phyloP scores from a whole-genome alignment of 345 rosid species.

The Sonneratia alba region DNA sequence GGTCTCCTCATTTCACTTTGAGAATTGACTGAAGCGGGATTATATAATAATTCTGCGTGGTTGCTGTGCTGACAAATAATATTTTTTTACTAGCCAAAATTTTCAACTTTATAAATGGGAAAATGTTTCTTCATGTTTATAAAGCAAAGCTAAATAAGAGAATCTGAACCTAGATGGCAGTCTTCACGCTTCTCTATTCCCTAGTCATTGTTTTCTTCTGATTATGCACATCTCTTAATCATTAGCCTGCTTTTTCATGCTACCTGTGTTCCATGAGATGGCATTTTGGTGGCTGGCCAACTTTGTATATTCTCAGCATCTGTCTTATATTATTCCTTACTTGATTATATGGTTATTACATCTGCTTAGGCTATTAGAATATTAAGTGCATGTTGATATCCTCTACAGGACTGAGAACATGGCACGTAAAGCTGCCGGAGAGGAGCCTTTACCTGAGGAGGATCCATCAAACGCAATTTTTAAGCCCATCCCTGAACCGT shows the following conservation, averaged over 20 bases:
- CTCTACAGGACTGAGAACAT: slow-evolving; percentile 68
- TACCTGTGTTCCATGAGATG: background rate
- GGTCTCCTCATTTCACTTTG: no score
- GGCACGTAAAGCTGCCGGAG: slow-evolving; percentile 82
- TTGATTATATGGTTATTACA: background rate
- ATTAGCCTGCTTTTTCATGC: background rate
- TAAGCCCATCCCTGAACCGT: slow-evolving; percentile 85
- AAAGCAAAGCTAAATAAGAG: background rate
- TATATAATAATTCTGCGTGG: background rate
- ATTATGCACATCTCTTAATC: no score
- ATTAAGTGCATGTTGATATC: slow-evolving; percentile 3
- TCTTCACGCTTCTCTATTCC: no score
- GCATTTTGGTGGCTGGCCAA: background rate
- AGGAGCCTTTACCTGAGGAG: slow-evolving; percentile 93
- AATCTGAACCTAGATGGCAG: no score
- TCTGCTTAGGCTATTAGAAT: no score
- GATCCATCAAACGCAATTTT: slow-evolving; percentile 90
- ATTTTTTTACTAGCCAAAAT: background rate
- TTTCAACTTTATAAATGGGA: background rate
- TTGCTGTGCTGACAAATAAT: background rate
- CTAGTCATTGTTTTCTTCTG: no score
- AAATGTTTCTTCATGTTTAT: background rate
- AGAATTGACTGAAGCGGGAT: background rate
- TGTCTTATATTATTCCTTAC: background rate
- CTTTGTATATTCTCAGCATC: background rate